phyloP scores from a whole-genome alignment of 495 filamentous ascomycete species.

The Evernia prunastri region DNA sequence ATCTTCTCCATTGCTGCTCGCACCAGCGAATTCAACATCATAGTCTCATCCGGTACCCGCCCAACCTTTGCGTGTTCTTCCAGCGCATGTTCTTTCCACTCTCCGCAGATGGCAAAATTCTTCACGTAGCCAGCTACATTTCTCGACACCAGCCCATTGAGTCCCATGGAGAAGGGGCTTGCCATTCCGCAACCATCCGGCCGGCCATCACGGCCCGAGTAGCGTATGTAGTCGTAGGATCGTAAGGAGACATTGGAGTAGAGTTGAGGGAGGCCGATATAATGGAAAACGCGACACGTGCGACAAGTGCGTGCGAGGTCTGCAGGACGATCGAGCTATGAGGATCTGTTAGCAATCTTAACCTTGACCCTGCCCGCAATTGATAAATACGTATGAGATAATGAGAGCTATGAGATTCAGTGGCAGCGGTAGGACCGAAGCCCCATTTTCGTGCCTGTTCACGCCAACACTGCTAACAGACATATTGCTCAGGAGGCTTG shows the following conservation, averaged over 20 bases:
- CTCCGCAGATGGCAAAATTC: conserved; percentile 48
- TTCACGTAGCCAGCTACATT: conserved; percentile 47
- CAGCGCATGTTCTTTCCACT: conserved; percentile 52
- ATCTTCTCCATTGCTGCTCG: conserved; percentile 55
- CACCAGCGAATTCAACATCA: conserved; percentile 57
- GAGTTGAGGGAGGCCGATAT: conserved; percentile 57
- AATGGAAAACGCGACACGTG: conserved; percentile 57
- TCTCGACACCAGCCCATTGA: conserved; percentile 54
- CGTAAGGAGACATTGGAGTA: conserved; percentile 51
- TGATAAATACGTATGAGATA: conserved; percentile 42
- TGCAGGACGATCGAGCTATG: conserved; percentile 47
- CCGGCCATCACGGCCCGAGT: conserved; percentile 42
- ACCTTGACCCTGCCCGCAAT: not conserved
- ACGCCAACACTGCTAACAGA: conserved; percentile 38
- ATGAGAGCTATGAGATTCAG: conserved; percentile 54
- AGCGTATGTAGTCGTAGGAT: conserved; percentile 56
- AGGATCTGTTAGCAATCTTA: conserved; percentile 12
- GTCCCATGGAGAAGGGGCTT: conserved; percentile 56
- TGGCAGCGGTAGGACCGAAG: conserved; percentile 44
- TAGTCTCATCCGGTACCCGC: conserved; percentile 54
- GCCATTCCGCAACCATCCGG: conserved; percentile 56
- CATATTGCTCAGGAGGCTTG: conserved; percentile 42
- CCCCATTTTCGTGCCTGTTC: conserved; percentile 15
- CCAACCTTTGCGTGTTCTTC: conserved; percentile 52
- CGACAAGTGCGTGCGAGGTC: conserved; percentile 54